These are phyloP conservation scores for Schizosaccharomyces octosporus DNA, from an alignment of 805 yeast genomes.

Conservation along the genomic window DNA sequence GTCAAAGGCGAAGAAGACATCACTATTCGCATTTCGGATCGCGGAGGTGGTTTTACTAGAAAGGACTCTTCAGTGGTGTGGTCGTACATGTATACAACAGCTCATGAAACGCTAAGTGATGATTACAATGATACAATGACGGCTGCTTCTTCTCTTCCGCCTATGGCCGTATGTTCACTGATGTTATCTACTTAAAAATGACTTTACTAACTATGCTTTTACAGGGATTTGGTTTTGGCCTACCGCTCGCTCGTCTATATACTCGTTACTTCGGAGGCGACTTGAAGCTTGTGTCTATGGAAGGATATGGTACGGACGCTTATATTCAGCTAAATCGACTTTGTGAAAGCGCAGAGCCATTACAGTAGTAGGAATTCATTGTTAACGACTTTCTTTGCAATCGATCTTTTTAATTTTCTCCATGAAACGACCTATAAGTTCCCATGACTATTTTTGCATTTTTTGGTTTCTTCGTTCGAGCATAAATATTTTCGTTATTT, in stretches of 20 bases:
- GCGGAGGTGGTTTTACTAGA: constrained; percentile 83
- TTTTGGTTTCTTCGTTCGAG: no score
- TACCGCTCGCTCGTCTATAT: constrained; percentile 63
- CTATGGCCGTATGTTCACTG: constrained; percentile 34
- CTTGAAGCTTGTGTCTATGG: constrained; percentile 66
- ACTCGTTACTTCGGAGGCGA: constrained; percentile 78
- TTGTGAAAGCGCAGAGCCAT: constrained; percentile 47
- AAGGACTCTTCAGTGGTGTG: constrained; percentile 64
- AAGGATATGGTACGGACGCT: constrained; percentile 84
- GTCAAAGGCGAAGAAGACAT: constrained; percentile 79
- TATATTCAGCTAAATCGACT: constrained; percentile 65
- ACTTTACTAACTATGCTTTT: not conserved
- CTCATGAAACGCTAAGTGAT: constrained; percentile 42
- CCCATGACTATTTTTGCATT: no score
- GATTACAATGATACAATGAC: constrained; percentile 24
- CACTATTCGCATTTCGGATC: constrained; percentile 72
- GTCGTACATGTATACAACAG: constrained; percentile 81
- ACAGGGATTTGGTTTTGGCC: constrained; percentile 65
- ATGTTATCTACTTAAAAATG: not conserved
- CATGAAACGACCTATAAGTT: not conserved
- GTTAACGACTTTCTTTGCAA: not conserved
- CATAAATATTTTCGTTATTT: no score
- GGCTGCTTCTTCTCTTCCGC: constrained; percentile 45
- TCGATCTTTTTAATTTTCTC: not conserved
- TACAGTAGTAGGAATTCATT: constrained; percentile 10